Percentiles rank a stretch among this genome's conserved stretches.
Conservation (phyloP, 345 rosid genomes). For the Melastoma malabathricum region DNA sequence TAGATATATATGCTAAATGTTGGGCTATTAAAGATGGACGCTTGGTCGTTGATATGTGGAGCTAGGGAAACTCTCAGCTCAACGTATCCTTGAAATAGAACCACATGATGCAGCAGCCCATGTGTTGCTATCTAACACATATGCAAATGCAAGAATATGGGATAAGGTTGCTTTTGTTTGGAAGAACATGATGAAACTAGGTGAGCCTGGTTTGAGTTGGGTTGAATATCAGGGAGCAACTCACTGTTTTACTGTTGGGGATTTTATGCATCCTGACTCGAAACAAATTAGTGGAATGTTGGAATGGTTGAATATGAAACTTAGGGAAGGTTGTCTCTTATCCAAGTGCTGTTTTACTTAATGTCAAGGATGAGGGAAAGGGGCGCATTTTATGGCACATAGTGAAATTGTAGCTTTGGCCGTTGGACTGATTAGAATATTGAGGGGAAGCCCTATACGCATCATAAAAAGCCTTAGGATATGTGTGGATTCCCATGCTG, state of each 20-base stretch:
- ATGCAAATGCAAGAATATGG: constrained; percentile 65
- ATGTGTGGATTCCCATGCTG: constrained; percentile 67
- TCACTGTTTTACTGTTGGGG: constrained; percentile 58
- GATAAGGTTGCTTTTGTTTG: constrained; percentile 46
- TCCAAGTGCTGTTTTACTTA: constrained; percentile 33
- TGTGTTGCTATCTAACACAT: constrained; percentile 64
- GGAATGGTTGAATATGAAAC: constrained; percentile 70
- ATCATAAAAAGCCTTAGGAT: constrained; percentile 72
- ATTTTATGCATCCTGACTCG: constrained; percentile 48
- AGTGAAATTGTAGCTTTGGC: constrained; percentile 87
- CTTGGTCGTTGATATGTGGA: constrained; percentile 43
- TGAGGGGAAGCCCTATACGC: constrained; percentile 36
- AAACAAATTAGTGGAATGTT: constrained; percentile 66
- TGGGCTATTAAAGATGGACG: constrained; percentile 54
- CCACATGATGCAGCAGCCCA: constrained; percentile 66
- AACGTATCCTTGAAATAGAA: constrained; percentile 44
- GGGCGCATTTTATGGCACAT: constrained; percentile 62
- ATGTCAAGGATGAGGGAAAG: constrained; percentile 48
- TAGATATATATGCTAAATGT: constrained; percentile 94
- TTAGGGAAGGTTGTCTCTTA: constrained; percentile 53
- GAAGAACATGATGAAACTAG: constrained; percentile 49
- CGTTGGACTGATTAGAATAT: constrained; percentile 39
- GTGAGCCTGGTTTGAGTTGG: constrained; percentile 90
- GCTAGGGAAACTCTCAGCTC: constrained; percentile 49
- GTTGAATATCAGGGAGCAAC: constrained; percentile 52